Percentiles rank a stretch among this genome's conserved stretches.
Evolutionary conservation across 2,329 filamentous ascomycete genomes (phyloP).

Genomic region (Colletotrichum lini): DNA sequence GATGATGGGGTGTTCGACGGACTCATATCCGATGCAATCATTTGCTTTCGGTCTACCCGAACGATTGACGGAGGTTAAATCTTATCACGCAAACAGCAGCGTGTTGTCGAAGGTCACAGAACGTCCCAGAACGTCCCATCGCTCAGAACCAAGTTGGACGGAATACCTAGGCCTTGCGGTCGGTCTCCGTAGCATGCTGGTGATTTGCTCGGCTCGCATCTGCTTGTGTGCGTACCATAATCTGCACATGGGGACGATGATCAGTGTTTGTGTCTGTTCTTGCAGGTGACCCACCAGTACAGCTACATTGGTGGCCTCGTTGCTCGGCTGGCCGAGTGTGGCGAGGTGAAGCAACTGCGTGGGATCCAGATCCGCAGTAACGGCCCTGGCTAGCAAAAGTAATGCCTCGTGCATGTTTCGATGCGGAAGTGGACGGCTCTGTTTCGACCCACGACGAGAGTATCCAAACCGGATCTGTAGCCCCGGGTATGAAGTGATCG

Average conservation of each 20-base stretch:
- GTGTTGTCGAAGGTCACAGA: too few relatives aligned
- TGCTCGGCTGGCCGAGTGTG: not conserved
- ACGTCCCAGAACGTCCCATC: not conserved
- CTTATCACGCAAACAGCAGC: not conserved
- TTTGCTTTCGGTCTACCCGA: not conserved
- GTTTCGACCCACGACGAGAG: slow-evolving; percentile 16
- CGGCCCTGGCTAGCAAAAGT: not conserved
- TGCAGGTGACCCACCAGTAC: not conserved
- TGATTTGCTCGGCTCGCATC: not conserved
- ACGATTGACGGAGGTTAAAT: not conserved
- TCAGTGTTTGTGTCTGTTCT: not conserved
- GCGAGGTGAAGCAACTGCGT: not conserved
- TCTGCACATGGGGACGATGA: not conserved
- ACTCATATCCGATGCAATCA: not conserved
- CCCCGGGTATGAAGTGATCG: slow-evolving; percentile 8
- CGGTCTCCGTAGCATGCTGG: not conserved
- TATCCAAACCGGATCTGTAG: slow-evolving; percentile 31
- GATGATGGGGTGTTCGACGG: not conserved
- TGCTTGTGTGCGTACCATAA: not conserved
- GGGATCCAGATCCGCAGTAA: not conserved
- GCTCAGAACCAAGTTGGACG: not conserved
- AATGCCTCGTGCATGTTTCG: slow-evolving; percentile 27
- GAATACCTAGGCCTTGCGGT: not conserved
- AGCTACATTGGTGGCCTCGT: not conserved
- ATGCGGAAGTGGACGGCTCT: slow-evolving; percentile 10